A percentile compares a stretch with the other conserved stretches of the same genome.
These are phyloP conservation scores for Xylaria polymorpha DNA, from an alignment of 2,329 filamentous ascomycete species.

Conservation along the genomic window DNA sequence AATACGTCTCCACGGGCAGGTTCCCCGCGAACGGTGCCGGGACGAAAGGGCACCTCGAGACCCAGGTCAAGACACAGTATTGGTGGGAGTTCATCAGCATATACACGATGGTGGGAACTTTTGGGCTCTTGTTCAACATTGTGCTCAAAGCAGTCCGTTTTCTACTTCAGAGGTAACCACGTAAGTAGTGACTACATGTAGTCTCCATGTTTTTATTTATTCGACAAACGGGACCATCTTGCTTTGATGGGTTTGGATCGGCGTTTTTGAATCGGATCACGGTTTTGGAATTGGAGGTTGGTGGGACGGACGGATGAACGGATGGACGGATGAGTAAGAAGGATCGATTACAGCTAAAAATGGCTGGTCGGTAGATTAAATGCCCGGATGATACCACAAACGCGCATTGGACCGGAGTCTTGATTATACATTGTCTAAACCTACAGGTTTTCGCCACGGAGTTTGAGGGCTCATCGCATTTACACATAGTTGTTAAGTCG, in stretches of 20 bases:
- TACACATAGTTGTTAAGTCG: slow-evolving; percentile 12
- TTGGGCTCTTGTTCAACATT: slow-evolving; percentile 56
- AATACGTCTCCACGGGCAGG: slow-evolving; percentile 79
- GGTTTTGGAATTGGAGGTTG: neutral
- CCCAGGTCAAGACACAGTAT: slow-evolving; percentile 65
- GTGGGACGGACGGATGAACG: neutral
- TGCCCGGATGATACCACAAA: slow-evolving; percentile 25
- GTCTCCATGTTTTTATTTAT: neutral
- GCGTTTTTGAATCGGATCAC: slow-evolving; percentile 1
- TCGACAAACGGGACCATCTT: neutral
- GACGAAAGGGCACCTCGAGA: slow-evolving; percentile 65
- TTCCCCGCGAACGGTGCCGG: slow-evolving; percentile 77
- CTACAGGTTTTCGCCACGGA: slow-evolving; percentile 4
- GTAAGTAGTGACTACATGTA: neutral
- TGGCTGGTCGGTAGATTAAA: neutral
- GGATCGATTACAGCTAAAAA: neutral
- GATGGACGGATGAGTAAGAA: neutral
- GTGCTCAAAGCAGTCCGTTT: slow-evolving; percentile 43
- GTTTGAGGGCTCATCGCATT: slow-evolving; percentile 20
- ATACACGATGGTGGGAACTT: slow-evolving; percentile 61
- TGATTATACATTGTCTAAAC: slow-evolving; percentile 2
- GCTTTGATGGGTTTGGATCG: neutral
- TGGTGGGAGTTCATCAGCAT: slow-evolving; percentile 68
- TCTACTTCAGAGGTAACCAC: slow-evolving; percentile 12
- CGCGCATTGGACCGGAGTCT: slow-evolving; percentile 37